These are phyloP conservation scores for Retiboletus flavoniger DNA, from an alignment of 1,284 basidiomycete genomes.

Conservation along the genomic window DNA sequence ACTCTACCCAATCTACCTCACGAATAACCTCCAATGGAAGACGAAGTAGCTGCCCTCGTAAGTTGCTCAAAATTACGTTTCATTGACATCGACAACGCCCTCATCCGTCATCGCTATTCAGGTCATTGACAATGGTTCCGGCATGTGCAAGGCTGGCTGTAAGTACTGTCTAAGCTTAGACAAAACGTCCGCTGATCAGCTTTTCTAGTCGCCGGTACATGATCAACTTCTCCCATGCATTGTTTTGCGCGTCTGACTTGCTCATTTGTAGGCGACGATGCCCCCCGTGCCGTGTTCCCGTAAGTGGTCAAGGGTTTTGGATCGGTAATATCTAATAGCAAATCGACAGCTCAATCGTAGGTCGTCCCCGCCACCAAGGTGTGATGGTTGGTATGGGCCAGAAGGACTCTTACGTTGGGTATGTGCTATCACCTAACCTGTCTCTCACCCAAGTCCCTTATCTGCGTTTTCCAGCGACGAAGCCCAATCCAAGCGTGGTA, in stretches of 20 bases:
- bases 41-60: conserved; percentile 48
- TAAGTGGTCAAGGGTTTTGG: conserved; percentile 35
- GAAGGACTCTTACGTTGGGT: conserved; percentile 82
- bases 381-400: conserved; percentile 84
- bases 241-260: conserved; percentile 11
- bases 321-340: conserved; percentile 10
- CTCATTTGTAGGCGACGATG: conserved; percentile 60
- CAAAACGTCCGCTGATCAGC: conserved; percentile 7
- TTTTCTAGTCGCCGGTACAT: conserved; percentile 27
- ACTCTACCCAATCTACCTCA: conserved; percentile 18
- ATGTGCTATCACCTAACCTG: conserved; percentile 13
- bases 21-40: conserved; percentile 38
- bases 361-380: conserved; percentile 84
- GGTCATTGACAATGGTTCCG: conserved; percentile 66
- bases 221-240: background rate
- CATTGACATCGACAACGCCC: background rate
- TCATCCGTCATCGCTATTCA: conserved; percentile 17
- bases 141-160: conserved; percentile 73
- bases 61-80: conserved; percentile 7
- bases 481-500: conserved; percentile 91
- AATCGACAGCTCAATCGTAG: conserved; percentile 69
- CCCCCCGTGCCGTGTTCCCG: conserved; percentile 76
- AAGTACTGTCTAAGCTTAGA: conserved; percentile 19
- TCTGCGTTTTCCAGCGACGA: conserved; percentile 58
- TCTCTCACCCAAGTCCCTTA: background rate